Percentiles rank a stretch among this genome's conserved stretches.
Evolutionary conservation across 1,284 basidiomycete genomes (phyloP).

Genomic region (Fomitopsis schrenkii): DNA sequence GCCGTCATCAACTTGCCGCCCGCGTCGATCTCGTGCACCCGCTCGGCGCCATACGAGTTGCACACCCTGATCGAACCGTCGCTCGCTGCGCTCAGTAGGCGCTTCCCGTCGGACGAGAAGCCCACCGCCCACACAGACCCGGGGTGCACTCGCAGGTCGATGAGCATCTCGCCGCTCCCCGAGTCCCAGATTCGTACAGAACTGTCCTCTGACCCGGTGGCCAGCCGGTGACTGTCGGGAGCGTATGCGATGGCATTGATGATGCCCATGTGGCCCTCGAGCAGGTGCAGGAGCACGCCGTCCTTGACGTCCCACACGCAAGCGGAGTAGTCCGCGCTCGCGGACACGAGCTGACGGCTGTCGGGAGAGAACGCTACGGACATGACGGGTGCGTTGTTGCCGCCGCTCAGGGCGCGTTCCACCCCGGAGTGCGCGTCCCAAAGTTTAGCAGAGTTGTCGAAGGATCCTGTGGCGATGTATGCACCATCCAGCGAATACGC

Average conservation of each 20-base stretch:
- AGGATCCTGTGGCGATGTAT: background rate
- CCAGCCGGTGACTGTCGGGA: slow-evolving; percentile 10
- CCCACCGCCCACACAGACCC: slow-evolving; percentile 4
- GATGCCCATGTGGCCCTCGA: slow-evolving; percentile 9
- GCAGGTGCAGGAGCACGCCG: background rate
- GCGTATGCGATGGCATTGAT: slow-evolving; percentile 14
- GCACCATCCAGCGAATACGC: slow-evolving; percentile 6
- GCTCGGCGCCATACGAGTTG: slow-evolving; percentile 1
- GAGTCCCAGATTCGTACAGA: slow-evolving; percentile 6
- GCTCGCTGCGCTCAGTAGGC: slow-evolving; percentile 1
- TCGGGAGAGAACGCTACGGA: slow-evolving; percentile 10
- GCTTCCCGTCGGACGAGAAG: slow-evolving; percentile 10
- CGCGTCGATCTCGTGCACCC: background rate
- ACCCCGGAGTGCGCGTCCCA: background rate
- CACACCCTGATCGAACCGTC: background rate
- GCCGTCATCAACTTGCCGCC: background rate
- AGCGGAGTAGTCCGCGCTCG: slow-evolving; percentile 13
- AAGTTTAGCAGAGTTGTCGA: background rate
- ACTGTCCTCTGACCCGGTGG: slow-evolving; percentile 12
- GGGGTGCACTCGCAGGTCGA: slow-evolving; percentile 8
- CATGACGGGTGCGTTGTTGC: background rate
- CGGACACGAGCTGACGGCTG: slow-evolving; percentile 11
- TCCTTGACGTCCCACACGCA: slow-evolving; percentile 17
- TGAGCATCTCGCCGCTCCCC: too few relatives aligned
- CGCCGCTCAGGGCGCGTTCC: too few relatives aligned